These are phyloP conservation scores for Dioscorea alata DNA, from an alignment of 106 monocot species.

Conservation along the genomic window DNA sequence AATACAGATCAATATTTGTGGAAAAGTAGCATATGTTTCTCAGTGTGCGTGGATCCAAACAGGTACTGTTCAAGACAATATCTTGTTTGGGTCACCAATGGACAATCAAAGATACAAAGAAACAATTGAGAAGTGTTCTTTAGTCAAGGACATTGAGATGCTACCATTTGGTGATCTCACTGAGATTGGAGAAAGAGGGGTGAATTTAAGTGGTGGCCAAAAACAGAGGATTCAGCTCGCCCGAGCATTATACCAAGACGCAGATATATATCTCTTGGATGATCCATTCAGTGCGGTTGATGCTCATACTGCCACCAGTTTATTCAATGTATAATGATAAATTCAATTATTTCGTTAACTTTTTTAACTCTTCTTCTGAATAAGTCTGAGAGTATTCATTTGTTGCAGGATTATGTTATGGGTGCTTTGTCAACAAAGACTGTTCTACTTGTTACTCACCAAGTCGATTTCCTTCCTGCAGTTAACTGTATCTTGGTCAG, in stretches of 20 bases:
- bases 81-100: constrained; percentile 76
- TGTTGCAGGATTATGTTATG: constrained; percentile 84
- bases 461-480: constrained; percentile 94
- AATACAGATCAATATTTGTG: constrained; percentile 64
- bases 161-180: constrained; percentile 81
- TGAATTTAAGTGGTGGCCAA: constrained; percentile 97
- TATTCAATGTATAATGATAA: constrained; percentile 68
- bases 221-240: constrained; percentile 97
- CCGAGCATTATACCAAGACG: constrained; percentile 85
- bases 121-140: constrained; percentile 81
- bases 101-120: constrained; percentile 62
- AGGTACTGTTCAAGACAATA: constrained; percentile 74
- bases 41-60: constrained; percentile 95
- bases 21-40: constrained; percentile 88
- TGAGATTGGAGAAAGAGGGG: constrained; percentile 96
- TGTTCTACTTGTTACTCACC: constrained; percentile 87
- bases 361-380: neutral
- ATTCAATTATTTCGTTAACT: neutral
- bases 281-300: constrained; percentile 99
- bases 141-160: constrained; percentile 82
- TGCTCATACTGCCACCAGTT: constrained; percentile 85
- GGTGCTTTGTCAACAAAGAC: constrained; percentile 68
- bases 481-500: constrained; percentile 73
- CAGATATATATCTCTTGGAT: constrained; percentile 93
- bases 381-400: neutral